These are phyloP conservation scores for Fusarium buharicum DNA, from an alignment of 2,329 filamentous ascomycete genomes.

Conservation along the genomic window DNA sequence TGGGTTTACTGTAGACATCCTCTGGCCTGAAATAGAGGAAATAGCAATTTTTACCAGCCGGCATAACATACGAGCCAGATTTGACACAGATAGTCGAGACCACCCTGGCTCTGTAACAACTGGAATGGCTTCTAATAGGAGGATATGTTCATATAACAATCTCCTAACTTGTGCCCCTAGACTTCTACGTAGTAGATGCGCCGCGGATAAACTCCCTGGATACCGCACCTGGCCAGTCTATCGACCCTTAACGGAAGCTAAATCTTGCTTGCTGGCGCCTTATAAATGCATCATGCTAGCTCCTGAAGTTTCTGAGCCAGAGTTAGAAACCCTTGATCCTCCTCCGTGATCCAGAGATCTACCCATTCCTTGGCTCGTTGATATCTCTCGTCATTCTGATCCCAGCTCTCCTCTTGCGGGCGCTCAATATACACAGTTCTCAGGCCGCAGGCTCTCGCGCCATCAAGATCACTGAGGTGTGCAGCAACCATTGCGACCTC, in stretches of 20 bases:
- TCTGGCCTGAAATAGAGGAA: not conserved
- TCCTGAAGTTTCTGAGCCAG: constrained; percentile 46
- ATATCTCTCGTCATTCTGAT: constrained; percentile 59
- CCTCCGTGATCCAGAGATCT: constrained; percentile 53
- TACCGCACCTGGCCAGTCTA: not conserved
- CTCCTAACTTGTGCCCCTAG: not conserved
- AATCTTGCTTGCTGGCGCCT: not conserved
- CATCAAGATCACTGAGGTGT: constrained; percentile 75
- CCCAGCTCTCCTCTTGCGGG: constrained; percentile 71
- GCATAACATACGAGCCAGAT: not conserved
- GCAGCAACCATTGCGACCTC: constrained; percentile 83
- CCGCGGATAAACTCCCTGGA: not conserved
- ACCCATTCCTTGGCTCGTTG: constrained; percentile 60
- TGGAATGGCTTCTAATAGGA: not conserved
- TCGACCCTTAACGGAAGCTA: not conserved
- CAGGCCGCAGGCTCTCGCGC: constrained; percentile 71
- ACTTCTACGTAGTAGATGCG: not conserved
- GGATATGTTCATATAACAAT: not conserved
- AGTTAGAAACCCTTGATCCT: constrained; percentile 48
- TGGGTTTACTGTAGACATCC: too few species aligned
- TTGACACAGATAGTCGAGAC: not conserved
- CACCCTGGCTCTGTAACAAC: not conserved
- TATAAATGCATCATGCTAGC: constrained; percentile 7
- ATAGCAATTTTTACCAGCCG: not conserved
- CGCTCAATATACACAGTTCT: constrained; percentile 80